Base-by-base conservation (phyloP, 1,284 basidiomycete species). In the Trametes versicolor region DNA sequence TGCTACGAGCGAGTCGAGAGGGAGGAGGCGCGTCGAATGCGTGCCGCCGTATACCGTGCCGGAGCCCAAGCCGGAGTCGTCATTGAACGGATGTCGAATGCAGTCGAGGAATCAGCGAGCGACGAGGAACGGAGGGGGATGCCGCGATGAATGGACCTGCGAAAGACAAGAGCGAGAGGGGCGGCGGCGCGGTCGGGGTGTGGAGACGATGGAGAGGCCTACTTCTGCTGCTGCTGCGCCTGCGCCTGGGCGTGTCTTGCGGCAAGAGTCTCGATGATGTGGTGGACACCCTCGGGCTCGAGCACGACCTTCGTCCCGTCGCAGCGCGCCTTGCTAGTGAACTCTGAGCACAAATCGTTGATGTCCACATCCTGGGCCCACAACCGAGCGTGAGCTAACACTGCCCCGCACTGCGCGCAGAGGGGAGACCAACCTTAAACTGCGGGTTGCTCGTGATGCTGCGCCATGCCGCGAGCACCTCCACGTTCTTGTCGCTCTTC, bases 281-380 rank as follows among this genome's bases (percentile, higher is more conserved):
- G 82, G 68, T 82, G 80, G 68, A 92, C 88, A 36, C 88, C 86
- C 71, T 85, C 81, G 17, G 90, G 90, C 73, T 93, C 90, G 56
- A 93, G 79, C 23, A 93, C 91, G 48, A 93, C 89, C 78, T 91
- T 92, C 36, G 86, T 87, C 36, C 93, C 92, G 68, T 94, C 92
- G 73, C 92, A 94, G 57, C 86, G 83, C 53, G 93, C 92, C 79
- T 94, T 94, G 72, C 78, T 84, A 49, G 91, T 85, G 73, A 94
- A 93, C 76, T 93, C 90, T 10, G 85, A 74, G 73, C 92, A 94
- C 21, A 94, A 80, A 56, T 89, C 82, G 69, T 90, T 91, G 67
- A 94, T 87, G 71, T 94, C 92, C 45, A 85, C 80, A 69, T 92
- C 90, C 90, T 93, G 69, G 36, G 63, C 36, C 36, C 62, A 52